phyloP scores from a whole-genome alignment of 345 rosid genomes.

The Sisymbrium altissimum region DNA sequence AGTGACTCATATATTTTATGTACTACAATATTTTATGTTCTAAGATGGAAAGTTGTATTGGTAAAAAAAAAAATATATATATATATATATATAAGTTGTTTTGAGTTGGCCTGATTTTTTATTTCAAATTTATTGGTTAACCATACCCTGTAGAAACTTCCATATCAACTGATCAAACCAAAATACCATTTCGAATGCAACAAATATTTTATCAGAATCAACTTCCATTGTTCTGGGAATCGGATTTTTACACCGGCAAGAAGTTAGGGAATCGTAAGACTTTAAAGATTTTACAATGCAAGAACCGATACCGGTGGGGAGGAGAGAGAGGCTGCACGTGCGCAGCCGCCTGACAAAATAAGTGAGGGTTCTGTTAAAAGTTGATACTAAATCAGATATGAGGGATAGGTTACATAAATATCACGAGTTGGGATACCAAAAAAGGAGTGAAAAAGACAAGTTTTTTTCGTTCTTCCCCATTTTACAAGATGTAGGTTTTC shows the following conservation, averaged over 20 bases:
- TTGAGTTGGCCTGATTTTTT: too few species aligned
- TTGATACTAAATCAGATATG: background rate
- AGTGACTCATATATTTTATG: too few species aligned
- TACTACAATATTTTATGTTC: too few species aligned
- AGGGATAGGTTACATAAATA: background rate
- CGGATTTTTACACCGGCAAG: background rate
- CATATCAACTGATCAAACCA: too few species aligned
- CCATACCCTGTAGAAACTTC: too few species aligned
- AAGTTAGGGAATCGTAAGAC: background rate
- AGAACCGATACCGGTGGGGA: background rate
- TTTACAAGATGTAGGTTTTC: background rate
- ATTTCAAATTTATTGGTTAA: too few species aligned
- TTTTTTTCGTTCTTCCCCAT: background rate
- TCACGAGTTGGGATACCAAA: slow-evolving; percentile 2
- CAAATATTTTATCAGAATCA: background rate
- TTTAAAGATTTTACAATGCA: background rate
- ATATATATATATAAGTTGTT: too few species aligned
- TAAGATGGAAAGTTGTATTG: too few species aligned
- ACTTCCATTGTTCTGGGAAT: background rate
- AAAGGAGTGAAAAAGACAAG: background rate
- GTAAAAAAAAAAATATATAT: too few species aligned
- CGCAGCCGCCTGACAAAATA: slow-evolving; percentile 5
- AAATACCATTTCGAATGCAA: background rate
- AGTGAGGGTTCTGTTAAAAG: slow-evolving; percentile 2
- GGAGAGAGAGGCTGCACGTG: background rate